A percentile compares a stretch with the other conserved stretches of the same genome.
These are phyloP conservation scores for Phytophthora chlamydospora DNA, from an alignment of 352 stramenopile species.

Conservation along the genomic window DNA sequence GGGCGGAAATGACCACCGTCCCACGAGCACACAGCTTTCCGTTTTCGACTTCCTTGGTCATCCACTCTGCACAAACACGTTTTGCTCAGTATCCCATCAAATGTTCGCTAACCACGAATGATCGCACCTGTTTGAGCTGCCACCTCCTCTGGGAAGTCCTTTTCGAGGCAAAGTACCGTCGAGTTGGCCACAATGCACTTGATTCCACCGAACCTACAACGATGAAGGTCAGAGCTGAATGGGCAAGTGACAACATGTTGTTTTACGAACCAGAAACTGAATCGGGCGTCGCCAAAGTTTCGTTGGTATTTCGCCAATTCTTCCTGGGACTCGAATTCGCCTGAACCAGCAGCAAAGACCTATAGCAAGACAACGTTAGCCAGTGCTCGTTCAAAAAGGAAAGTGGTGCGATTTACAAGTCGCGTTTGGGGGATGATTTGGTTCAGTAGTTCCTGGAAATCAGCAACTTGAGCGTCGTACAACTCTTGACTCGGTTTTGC, in stretches of 20 bases:
- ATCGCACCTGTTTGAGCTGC: slow-evolving; percentile 59
- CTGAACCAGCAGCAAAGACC: slow-evolving; percentile 59
- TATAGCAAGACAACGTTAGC: slow-evolving; percentile 22
- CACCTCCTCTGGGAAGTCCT: slow-evolving; percentile 37
- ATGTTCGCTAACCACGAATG: neutral
- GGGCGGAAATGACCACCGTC: slow-evolving; percentile 61
- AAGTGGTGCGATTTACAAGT: slow-evolving; percentile 43
- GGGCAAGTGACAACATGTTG: neutral
- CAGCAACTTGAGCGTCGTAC: slow-evolving; percentile 49
- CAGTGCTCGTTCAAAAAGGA: neutral
- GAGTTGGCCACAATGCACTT: slow-evolving; percentile 85
- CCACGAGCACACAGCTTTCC: slow-evolving; percentile 79
- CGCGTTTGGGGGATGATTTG: slow-evolving; percentile 59
- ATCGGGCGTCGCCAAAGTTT: slow-evolving; percentile 70
- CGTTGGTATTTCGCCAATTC: slow-evolving; percentile 43
- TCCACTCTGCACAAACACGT: slow-evolving; percentile 54
- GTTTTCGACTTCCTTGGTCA: slow-evolving; percentile 79
- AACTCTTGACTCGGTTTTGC: slow-evolving; percentile 41
- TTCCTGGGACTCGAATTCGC: slow-evolving; percentile 19
- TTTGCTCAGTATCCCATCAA: neutral
- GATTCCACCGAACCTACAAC: slow-evolving; percentile 70
- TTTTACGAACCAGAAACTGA: slow-evolving; percentile 78
- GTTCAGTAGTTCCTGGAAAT: slow-evolving; percentile 70
- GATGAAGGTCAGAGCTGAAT: slow-evolving; percentile 2
- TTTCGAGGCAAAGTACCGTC: slow-evolving; percentile 38